Conservation (phyloP, 2,329 filamentous ascomycete species). For the Ophiognomonia clavigignenti-juglandacearum region DNA sequence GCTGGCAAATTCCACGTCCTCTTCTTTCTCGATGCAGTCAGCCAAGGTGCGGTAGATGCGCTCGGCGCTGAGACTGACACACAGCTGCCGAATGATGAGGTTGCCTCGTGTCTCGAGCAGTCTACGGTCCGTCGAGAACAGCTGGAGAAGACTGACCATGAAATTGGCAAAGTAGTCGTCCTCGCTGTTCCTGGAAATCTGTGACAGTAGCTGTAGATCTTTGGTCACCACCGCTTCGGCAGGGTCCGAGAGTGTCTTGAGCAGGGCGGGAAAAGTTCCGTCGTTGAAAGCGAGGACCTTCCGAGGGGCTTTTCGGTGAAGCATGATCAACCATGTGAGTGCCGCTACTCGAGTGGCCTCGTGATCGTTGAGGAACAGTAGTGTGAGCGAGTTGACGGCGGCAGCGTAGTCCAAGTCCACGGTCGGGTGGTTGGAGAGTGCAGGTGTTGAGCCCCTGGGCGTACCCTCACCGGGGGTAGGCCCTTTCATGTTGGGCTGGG, state of each 20-base stretch:
- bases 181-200: slow-evolving; percentile 94
- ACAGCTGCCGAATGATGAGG: slow-evolving; percentile 92
- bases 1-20: slow-evolving; percentile 96
- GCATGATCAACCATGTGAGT: slow-evolving; percentile 94
- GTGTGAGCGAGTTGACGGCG: slow-evolving; percentile 85
- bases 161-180: slow-evolving; percentile 97
- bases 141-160: slow-evolving; percentile 92
- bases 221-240: slow-evolving; percentile 94
- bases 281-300: slow-evolving; percentile 96
- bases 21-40: slow-evolving; percentile 95
- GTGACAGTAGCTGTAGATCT: slow-evolving; percentile 86
- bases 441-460: slow-evolving; percentile 40
- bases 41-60: slow-evolving; percentile 93
- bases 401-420: slow-evolving; percentile 91
- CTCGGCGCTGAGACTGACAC: slow-evolving; percentile 86
- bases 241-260: slow-evolving; percentile 94
- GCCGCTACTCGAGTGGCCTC: slow-evolving; percentile 93
- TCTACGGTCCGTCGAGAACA: slow-evolving; percentile 91
- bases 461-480: slow-evolving; percentile 24
- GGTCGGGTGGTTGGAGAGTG: slow-evolving; percentile 38
- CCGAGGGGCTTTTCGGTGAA: slow-evolving; percentile 88
- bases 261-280: slow-evolving; percentile 88
- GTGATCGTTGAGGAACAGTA: slow-evolving; percentile 94
- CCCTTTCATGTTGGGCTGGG: slow-evolving; percentile 43
- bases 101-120: slow-evolving; percentile 91